phyloP scores from a whole-genome alignment of 164 flowering plant species.

The Nymphaea colorata region DNA sequence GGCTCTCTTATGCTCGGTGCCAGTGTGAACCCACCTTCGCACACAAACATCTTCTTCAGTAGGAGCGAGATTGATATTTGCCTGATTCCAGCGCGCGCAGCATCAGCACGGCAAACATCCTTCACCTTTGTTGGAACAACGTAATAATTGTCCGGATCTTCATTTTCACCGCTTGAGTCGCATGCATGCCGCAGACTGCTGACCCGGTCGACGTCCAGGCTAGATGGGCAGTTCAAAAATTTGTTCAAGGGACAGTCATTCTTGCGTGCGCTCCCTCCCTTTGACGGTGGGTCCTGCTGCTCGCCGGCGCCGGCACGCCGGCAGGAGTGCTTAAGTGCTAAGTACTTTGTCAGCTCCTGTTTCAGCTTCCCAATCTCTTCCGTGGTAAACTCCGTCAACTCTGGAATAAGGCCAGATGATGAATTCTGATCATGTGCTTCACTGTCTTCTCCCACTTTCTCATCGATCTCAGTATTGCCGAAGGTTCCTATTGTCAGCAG shows the following conservation, averaged over 20 bases:
- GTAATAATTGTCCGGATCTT: conserved; percentile 25
- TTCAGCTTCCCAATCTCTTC: conserved; percentile 76
- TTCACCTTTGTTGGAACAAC: conserved; percentile 52
- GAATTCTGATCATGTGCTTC: conserved; percentile 13
- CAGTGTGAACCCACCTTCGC: conserved; percentile 40
- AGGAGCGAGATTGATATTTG: conserved; percentile 62
- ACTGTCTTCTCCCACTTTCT: conserved; percentile 10
- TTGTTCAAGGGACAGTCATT: conserved; percentile 62
- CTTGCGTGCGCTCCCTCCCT: conserved; percentile 12
- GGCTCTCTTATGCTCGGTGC: conserved; percentile 48
- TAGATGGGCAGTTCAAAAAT: conserved; percentile 86
- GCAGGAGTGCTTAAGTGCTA: conserved; percentile 36
- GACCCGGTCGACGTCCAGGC: conserved; percentile 59
- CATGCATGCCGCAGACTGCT: background rate
- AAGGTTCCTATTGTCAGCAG: conserved; percentile 83
- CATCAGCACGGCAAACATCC: conserved; percentile 26
- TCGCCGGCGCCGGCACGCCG: background rate
- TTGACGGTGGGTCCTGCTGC: background rate
- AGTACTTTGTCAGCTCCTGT: conserved; percentile 36
- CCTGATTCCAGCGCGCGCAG: conserved; percentile 33
- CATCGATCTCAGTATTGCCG: conserved; percentile 36
- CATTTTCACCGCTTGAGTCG: background rate
- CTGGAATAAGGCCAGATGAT: conserved; percentile 26
- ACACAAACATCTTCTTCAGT: conserved; percentile 59
- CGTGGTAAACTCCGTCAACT: conserved; percentile 49